These are phyloP conservation scores for Chamaecyparis obtusa DNA, from an alignment of 75 land plant genomes.

Conservation along the genomic window DNA sequence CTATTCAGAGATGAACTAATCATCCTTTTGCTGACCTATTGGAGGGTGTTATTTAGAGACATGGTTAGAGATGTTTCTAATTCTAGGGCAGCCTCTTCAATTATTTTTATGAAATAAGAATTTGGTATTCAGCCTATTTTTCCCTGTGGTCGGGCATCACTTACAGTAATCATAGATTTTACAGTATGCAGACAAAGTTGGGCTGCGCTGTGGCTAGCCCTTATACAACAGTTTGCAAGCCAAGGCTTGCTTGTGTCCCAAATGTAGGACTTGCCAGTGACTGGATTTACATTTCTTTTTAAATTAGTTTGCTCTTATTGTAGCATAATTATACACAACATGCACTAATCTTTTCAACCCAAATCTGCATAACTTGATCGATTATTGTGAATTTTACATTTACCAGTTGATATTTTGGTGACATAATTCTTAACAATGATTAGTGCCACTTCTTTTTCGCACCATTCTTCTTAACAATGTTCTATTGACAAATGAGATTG, in stretches of 20 bases:
- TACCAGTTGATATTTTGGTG: neutral
- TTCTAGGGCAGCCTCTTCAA: neutral
- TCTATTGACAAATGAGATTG: slow-evolving; percentile 44
- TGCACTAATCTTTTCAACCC: neutral
- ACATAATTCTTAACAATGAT: neutral
- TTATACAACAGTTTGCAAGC: neutral
- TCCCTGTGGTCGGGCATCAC: neutral
- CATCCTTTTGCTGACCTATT: neutral
- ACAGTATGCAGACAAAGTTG: neutral
- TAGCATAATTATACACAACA: neutral
- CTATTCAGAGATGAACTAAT: neutral
- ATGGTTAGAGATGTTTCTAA: neutral
- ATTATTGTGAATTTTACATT: neutral
- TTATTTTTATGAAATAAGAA: neutral
- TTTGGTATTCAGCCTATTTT: neutral
- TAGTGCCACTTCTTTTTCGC: neutral
- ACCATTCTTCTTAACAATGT: neutral
- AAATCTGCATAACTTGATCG: neutral
- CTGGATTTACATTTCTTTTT: neutral
- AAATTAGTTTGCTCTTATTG: neutral
- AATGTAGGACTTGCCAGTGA: neutral
- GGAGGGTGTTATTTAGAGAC: neutral
- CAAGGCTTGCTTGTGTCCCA: neutral
- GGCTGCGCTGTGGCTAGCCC: neutral
- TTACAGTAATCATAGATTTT: neutral